Conservation (phyloP, 106 monocot genomes). For the Gastrodia elata region DNA sequence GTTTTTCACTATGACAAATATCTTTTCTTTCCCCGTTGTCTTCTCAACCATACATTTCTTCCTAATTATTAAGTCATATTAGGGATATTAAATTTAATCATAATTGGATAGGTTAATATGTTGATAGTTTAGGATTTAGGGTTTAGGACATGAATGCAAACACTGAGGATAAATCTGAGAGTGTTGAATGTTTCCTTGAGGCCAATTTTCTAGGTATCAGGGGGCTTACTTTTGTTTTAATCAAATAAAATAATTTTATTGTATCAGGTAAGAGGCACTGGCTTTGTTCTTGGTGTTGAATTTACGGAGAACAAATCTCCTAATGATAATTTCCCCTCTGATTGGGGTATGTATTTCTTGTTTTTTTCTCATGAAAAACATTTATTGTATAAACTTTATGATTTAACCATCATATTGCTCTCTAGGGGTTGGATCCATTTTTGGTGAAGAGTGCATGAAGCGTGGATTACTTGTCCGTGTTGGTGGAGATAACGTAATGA, state of each 20-base stretch:
- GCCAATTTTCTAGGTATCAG: background rate
- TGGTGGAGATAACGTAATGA: constrained; percentile 82
- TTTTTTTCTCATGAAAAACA: background rate
- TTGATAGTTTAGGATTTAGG: background rate
- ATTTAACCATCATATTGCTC: background rate
- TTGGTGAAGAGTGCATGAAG: constrained; percentile 82
- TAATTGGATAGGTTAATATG: background rate
- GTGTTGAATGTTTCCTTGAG: background rate
- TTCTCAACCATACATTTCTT: background rate
- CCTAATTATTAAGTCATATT: background rate
- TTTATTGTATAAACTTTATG: background rate
- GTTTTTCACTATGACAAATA: too few species aligned
- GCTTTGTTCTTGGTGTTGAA: constrained; percentile 84
- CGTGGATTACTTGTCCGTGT: constrained; percentile 77
- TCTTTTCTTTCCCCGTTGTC: too few species aligned
- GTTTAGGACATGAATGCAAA: background rate
- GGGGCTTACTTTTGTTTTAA: background rate
- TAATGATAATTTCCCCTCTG: constrained; percentile 66
- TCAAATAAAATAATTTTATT: background rate
- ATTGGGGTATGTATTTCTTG: constrained; percentile 87
- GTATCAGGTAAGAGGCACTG: constrained; percentile 72
- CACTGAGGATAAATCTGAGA: background rate
- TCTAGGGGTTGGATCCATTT: constrained; percentile 80
- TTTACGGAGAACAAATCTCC: constrained; percentile 91
- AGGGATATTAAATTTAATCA: background rate